Percentiles rank a stretch among this genome's conserved stretches.
Conservation (phyloP, 78 protist species). For the Dictyostelium intermedium region DNA sequence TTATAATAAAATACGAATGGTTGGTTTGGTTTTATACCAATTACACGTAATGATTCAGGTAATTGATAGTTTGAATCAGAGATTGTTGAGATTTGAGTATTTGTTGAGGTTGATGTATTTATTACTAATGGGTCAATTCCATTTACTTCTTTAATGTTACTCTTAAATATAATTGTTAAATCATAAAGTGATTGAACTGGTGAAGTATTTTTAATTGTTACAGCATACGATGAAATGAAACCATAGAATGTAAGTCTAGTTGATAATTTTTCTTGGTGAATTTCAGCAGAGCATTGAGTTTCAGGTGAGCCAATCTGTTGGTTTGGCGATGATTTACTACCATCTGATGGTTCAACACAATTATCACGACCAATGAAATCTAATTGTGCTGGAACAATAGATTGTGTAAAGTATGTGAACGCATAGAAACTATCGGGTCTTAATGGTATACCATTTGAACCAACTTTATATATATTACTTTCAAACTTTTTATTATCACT, state of each 20-base stretch:
- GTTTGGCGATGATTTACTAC: background rate
- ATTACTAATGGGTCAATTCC: background rate
- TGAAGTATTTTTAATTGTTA: conserved; percentile 12
- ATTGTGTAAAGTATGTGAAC: conserved; percentile 10
- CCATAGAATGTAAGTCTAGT: background rate
- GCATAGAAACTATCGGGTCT: conserved; percentile 28
- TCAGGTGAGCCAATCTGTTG: background rate
- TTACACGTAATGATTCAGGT: conserved; percentile 13
- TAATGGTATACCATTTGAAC: background rate
- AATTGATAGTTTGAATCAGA: background rate
- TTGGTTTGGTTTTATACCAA: conserved; percentile 5
- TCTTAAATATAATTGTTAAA: background rate
- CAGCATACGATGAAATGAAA: background rate
- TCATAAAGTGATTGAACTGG: conserved; percentile 13
- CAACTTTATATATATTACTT: background rate
- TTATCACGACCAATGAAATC: background rate
- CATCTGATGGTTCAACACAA: background rate
- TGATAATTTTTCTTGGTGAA: conserved; percentile 6
- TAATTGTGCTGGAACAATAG: background rate
- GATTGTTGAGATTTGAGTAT: background rate
- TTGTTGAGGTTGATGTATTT: background rate
- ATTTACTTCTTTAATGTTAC: background rate
- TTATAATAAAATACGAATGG: conserved; percentile 11
- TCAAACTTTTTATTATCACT: background rate
- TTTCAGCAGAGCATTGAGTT: background rate